Percentiles rank a stretch among this genome's conserved stretches.
Evolutionary conservation across 305 asterid genomes (phyloP).

Genomic region (Withania somnifera): DNA sequence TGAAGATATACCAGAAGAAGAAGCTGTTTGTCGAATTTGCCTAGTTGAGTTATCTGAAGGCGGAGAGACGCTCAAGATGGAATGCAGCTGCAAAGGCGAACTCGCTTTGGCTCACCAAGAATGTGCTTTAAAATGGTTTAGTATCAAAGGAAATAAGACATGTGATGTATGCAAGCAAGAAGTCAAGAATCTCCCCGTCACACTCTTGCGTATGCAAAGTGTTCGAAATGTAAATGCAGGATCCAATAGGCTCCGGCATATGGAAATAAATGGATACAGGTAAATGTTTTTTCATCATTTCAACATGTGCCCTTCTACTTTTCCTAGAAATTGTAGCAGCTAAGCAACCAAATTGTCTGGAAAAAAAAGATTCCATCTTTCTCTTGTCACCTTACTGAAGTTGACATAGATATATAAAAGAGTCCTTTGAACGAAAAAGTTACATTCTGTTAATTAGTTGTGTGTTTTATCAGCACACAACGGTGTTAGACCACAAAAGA

Average conservation of each 20-base stretch:
- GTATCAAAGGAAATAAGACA: slow-evolving; percentile 83
- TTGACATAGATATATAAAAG: not conserved
- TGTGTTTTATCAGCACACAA: not conserved
- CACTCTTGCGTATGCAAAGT: slow-evolving; percentile 75
- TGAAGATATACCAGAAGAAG: slow-evolving; percentile 88
- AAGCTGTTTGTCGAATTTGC: slow-evolving; percentile 93
- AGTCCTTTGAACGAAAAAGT: not conserved
- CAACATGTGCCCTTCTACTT: not conserved
- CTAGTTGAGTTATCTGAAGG: slow-evolving; percentile 85
- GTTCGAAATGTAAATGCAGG: slow-evolving; percentile 19
- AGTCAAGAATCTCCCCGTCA: slow-evolving; percentile 75
- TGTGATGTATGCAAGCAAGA: slow-evolving; percentile 91
- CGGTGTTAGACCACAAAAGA: not conserved
- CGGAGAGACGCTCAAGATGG: slow-evolving; percentile 92
- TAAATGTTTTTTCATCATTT: slow-evolving; percentile 15
- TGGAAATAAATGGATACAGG: slow-evolving; percentile 78
- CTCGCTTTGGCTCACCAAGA: slow-evolving; percentile 87
- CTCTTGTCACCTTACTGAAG: not conserved
- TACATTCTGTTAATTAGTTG: not conserved
- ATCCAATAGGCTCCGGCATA: slow-evolving; percentile 16
- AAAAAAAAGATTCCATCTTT: not conserved
- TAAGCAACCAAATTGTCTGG: not conserved
- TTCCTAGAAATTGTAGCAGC: not conserved
- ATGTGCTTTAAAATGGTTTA: slow-evolving; percentile 86
- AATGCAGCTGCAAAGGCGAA: slow-evolving; percentile 95